Conservation (phyloP, 1,284 basidiomycete genomes). For the Moesziomyces globuligerus region DNA sequence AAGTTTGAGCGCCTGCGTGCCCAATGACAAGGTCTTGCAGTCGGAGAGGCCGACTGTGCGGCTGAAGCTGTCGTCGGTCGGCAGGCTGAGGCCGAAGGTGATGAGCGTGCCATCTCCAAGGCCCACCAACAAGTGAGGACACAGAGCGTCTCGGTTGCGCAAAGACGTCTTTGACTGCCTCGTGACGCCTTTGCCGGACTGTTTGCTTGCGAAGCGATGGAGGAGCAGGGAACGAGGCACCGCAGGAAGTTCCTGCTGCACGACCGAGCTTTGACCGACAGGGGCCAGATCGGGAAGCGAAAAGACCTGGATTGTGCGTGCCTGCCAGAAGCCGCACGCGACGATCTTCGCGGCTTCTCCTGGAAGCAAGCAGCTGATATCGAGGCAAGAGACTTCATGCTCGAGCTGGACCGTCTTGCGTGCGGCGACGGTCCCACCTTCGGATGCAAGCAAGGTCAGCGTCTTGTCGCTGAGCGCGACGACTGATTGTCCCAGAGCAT, state of each 20-base stretch:
- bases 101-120: slow-evolving; percentile 82
- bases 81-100: slow-evolving; percentile 70
- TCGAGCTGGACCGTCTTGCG: slow-evolving; percentile 27
- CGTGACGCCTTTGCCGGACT: neutral
- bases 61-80: slow-evolving; percentile 33
- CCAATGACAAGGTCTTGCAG: slow-evolving; percentile 76
- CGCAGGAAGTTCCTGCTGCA: slow-evolving; percentile 17
- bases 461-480: slow-evolving; percentile 75
- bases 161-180: slow-evolving; percentile 6
- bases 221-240: slow-evolving; percentile 79
- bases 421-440: slow-evolving; percentile 65
- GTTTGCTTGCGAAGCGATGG: slow-evolving; percentile 72
- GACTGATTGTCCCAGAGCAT: slow-evolving; percentile 76
- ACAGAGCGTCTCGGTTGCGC: slow-evolving; percentile 21
- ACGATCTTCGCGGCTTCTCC: slow-evolving; percentile 64
- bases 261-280: slow-evolving; percentile 27
- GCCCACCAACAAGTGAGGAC: slow-evolving; percentile 77
- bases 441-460: slow-evolving; percentile 72
- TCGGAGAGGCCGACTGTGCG: slow-evolving; percentile 66
- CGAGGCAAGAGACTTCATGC: slow-evolving; percentile 62
- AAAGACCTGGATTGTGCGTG: slow-evolving; percentile 75
- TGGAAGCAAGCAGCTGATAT: slow-evolving; percentile 62
- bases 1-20: slow-evolving; percentile 76
- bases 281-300: slow-evolving; percentile 70
- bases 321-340: slow-evolving; percentile 81